A percentile compares a stretch with the other conserved stretches of the same genome.
Evolutionary conservation across 257 asterid genomes (phyloP).

Genomic region (Fraxinus americana): DNA sequence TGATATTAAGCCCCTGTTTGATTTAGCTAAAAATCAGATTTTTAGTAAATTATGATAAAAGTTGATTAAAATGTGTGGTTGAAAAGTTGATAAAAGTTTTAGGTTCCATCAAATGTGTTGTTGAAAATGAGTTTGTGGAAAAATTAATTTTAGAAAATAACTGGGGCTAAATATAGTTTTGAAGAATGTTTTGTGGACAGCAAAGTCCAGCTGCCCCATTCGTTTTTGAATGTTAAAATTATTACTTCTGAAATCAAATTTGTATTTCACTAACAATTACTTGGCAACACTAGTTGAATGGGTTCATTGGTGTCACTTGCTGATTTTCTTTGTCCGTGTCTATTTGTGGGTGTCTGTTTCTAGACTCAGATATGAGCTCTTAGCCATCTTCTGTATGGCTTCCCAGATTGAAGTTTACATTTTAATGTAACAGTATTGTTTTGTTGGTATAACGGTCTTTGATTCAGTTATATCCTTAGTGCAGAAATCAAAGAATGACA

Average conservation of each 20-base stretch:
- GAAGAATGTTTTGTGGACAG: background rate
- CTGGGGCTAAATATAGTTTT: background rate
- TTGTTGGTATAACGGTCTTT: background rate
- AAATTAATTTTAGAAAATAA: no score
- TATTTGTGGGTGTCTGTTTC: background rate
- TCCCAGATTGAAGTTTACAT: background rate
- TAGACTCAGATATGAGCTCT: background rate
- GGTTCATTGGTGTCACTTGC: background rate
- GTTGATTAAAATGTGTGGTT: no score
- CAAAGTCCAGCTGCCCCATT: background rate
- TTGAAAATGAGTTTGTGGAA: no score
- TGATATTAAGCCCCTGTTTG: background rate
- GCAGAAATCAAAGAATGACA: slow-evolving; percentile 94
- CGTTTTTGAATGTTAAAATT: background rate
- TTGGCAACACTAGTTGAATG: background rate
- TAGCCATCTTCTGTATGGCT: background rate
- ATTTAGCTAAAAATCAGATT: no score
- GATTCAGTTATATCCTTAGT: slow-evolving; percentile 16
- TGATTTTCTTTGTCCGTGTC: background rate
- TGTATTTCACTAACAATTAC: background rate
- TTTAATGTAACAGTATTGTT: background rate
- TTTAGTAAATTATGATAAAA: no score
- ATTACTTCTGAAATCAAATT: background rate
- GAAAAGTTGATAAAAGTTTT: no score
- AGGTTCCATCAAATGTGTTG: no score